phyloP scores from a whole-genome alignment of 2,329 filamentous ascomycete species.

The Paramyrothecium sp. region DNA sequence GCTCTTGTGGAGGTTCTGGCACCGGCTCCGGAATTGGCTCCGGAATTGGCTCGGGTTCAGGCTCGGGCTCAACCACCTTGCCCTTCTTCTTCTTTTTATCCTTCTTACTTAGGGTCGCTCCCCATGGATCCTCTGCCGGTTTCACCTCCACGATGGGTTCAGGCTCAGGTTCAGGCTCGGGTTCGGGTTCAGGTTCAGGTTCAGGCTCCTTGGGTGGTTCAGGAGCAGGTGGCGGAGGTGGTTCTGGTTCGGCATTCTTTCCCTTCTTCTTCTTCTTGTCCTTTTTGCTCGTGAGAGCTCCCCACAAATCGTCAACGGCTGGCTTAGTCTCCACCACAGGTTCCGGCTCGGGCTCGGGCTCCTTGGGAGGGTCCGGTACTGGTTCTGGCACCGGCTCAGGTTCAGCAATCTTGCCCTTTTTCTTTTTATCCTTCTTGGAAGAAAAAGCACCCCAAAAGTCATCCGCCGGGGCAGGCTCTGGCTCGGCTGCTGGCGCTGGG shows the following conservation, averaged over 20 bases:
- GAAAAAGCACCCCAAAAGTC: constrained; percentile 16
- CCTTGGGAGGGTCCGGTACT: constrained; percentile 13
- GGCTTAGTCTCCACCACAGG: constrained; percentile 1
- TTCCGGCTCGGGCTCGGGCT: constrained; percentile 17
- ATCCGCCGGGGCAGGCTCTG: constrained; percentile 16
- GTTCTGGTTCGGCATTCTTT: not conserved
- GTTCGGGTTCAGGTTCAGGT: constrained; percentile 7
- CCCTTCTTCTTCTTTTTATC: constrained; percentile 25
- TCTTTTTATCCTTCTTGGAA: constrained; percentile 30
- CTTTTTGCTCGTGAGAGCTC: constrained; percentile 25
- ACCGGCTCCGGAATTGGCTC: constrained; percentile 13
- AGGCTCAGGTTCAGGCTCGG: constrained; percentile 5
- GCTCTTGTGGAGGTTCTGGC: not conserved
- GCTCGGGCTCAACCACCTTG: not conserved
- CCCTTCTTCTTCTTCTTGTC: constrained; percentile 25
- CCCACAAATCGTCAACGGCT: constrained; percentile 21
- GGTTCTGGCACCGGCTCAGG: constrained; percentile 6
- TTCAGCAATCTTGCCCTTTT: constrained; percentile 25
- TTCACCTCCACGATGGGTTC: not conserved
- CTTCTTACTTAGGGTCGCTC: constrained; percentile 26
- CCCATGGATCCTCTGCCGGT: constrained; percentile 21
- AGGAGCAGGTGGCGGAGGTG: not conserved
- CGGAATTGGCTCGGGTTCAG: constrained; percentile 3
- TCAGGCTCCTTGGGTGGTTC: constrained; percentile 21
- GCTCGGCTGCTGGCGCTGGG: constrained; percentile 8